These are phyloP conservation scores for Neurospora sp. DNA, from an alignment of 495 filamentous ascomycete genomes.

Conservation along the genomic window DNA sequence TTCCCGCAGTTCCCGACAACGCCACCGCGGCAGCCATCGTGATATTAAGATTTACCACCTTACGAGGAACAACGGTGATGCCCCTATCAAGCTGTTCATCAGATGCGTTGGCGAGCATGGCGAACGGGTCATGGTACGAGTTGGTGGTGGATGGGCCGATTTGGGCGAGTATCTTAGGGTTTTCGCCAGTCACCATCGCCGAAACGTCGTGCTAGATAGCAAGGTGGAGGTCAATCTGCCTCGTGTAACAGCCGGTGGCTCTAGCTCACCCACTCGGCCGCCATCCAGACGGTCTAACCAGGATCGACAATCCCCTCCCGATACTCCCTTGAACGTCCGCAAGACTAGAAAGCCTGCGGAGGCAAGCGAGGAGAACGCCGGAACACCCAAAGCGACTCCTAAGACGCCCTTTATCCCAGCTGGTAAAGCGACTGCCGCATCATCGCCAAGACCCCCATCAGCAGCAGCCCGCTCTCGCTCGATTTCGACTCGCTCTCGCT, in stretches of 20 bases:
- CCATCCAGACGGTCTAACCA: conserved; percentile 19
- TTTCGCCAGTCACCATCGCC: conserved; percentile 77
- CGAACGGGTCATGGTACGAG: conserved; percentile 95
- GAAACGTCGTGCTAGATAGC: conserved; percentile 30
- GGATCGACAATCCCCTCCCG: conserved; percentile 18
- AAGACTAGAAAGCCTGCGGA: conserved; percentile 36
- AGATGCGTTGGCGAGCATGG: conserved; percentile 79
- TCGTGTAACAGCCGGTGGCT: background rate
- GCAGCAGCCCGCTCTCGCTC: conserved; percentile 23
- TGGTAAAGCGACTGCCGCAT: conserved; percentile 5
- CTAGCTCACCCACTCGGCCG: conserved; percentile 32
- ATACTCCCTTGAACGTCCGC: conserved; percentile 34
- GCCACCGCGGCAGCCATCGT: conserved; percentile 36
- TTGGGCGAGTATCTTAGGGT: conserved; percentile 89
- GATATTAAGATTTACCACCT: conserved; percentile 91
- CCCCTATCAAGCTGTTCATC: conserved; percentile 87
- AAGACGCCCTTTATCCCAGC: background rate
- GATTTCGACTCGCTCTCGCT: conserved; percentile 28
- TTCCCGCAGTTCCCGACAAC: conserved; percentile 30
- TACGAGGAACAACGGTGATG: conserved; percentile 66
- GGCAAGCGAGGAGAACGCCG: conserved; percentile 10
- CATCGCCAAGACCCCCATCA: conserved; percentile 5
- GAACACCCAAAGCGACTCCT: background rate
- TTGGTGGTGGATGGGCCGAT: conserved; percentile 95
- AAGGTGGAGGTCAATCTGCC: conserved; percentile 45